Conservation (phyloP, 2,329 filamentous ascomycete species). For the Phaeoacremonium minimum region DNA sequence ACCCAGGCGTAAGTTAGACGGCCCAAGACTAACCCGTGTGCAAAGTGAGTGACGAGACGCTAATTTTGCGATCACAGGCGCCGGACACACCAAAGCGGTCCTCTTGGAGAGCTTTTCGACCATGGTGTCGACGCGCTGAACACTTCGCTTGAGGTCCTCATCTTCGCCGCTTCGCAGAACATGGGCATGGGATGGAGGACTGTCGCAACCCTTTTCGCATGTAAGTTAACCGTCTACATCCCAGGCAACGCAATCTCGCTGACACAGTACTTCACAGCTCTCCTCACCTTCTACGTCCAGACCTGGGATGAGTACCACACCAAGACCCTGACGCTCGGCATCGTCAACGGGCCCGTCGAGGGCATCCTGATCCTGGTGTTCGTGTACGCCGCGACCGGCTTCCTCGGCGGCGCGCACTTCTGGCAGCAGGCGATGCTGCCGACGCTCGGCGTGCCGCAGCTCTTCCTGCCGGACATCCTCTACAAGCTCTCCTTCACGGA, state of each 20-base stretch:
- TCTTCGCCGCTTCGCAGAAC: constrained; percentile 91
- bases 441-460: constrained; percentile 64
- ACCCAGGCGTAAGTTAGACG: constrained; percentile 79
- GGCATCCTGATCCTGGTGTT: constrained; percentile 79
- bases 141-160: constrained; percentile 85
- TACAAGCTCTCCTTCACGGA: constrained; percentile 85
- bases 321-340: constrained; percentile 85
- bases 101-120: constrained; percentile 93
- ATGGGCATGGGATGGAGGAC: constrained; percentile 91
- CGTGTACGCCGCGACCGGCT: constrained; percentile 80
- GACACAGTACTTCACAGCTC: constrained; percentile 47
- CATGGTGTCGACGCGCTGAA: constrained; percentile 97
- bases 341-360: constrained; percentile 93
- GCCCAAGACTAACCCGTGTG: not conserved
- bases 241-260: too few species aligned
- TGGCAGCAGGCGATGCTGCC: constrained; percentile 82
- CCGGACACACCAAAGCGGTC: constrained; percentile 86
- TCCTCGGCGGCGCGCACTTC: constrained; percentile 83
- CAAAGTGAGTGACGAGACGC: not conserved
- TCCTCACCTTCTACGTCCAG: constrained; percentile 96
- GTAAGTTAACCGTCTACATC: constrained; percentile 40
- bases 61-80: constrained; percentile 44
- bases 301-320: constrained; percentile 99
- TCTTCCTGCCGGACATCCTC: constrained; percentile 63
- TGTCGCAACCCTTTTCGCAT: constrained; percentile 75